Base-by-base conservation (phyloP, 495 filamentous ascomycete genomes). In the Monascus purpureus region DNA sequence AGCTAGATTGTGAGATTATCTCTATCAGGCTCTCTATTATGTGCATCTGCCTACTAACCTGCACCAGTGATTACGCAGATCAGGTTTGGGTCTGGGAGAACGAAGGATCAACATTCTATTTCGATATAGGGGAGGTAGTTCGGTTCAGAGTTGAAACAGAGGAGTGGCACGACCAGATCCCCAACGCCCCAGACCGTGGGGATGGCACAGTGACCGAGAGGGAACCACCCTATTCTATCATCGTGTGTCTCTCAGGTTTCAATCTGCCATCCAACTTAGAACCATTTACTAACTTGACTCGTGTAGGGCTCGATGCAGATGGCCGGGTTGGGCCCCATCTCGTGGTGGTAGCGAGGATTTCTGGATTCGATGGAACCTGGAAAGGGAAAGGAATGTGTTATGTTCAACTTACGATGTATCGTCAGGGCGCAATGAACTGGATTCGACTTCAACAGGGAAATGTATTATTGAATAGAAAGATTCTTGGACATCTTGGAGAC, bases 81-180 rank as follows among this genome's bases (percentile, higher is more conserved):
- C 65, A 76, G 26, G 67, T 78, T 14, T 95, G 82, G 80, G 65
- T 82, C 26, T 95, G 84, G 86, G 63, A 74, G 2, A 72, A 63
- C 22, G 72, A 76, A 8, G 78, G 68, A 11, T 59, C 74, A 15
- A 63, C 69, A 11, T 73, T 87, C 48, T 90, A 75, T 45, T 93
- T 82, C 55, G 90, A 97, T 56, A 77, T 77, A 36, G 73, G 82
- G 41, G 90, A 96, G 57, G 65, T 78, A 36, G 87, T 93, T 6
- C 75, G 84, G 9, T 80, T 95, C 46, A 68, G 80, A 14, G 73
- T 96, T 12, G 72, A 87, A 35, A 63, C 72, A 16, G 90, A 99
- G 61, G 63, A 76, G 31, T 99, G 88, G 80, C 68, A 80, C 25
- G 87, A 96, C 45, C 78, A 92, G 52, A 73, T 77, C 5, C 88